Percentiles rank a stretch among this genome's conserved stretches.
Conservation (phyloP, 495 filamentous ascomycete species). For the Podospora fimiseda region DNA sequence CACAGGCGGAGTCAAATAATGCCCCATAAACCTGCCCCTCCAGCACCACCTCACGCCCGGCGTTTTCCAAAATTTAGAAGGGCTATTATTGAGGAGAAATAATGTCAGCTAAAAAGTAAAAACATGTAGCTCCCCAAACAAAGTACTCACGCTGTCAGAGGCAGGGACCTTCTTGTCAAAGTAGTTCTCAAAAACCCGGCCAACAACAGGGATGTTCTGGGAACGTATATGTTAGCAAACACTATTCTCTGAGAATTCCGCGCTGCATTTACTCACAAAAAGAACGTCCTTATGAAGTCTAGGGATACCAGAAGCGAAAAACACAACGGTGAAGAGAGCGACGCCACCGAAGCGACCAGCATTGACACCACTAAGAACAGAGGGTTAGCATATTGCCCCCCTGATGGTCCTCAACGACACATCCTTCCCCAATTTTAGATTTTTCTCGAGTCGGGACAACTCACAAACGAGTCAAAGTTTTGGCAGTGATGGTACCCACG, state of each 20-base stretch:
- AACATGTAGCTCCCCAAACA: background rate
- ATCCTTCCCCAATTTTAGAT: background rate
- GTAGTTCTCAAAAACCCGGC: conserved; percentile 19
- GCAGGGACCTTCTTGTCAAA: conserved; percentile 48
- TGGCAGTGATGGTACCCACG: conserved; percentile 31
- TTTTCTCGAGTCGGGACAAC: conserved; percentile 12
- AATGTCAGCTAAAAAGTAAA: background rate
- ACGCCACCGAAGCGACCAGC: conserved; percentile 47
- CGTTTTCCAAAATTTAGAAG: conserved; percentile 34
- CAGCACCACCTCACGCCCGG: too few species aligned
- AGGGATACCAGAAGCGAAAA: conserved; percentile 55
- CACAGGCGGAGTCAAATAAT: conserved; percentile 3
- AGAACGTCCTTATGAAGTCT: conserved; percentile 49
- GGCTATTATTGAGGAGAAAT: conserved; percentile 26
- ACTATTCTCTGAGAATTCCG: background rate
- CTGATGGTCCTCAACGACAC: too few species aligned
- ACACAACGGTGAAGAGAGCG: conserved; percentile 51
- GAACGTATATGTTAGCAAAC: conserved; percentile 19
- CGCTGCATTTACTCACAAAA: conserved; percentile 21
- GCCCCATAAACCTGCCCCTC: conserved; percentile 5
- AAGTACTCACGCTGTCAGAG: conserved; percentile 50
- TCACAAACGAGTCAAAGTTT: conserved; percentile 35
- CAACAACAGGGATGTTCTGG: conserved; percentile 50
- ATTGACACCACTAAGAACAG: conserved; percentile 35
- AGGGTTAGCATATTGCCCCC: too few species aligned